A percentile compares a stretch with the other conserved stretches of the same genome.
These are phyloP conservation scores for Plantago rigida DNA, from an alignment of 305 asterid genomes.

Conservation along the genomic window DNA sequence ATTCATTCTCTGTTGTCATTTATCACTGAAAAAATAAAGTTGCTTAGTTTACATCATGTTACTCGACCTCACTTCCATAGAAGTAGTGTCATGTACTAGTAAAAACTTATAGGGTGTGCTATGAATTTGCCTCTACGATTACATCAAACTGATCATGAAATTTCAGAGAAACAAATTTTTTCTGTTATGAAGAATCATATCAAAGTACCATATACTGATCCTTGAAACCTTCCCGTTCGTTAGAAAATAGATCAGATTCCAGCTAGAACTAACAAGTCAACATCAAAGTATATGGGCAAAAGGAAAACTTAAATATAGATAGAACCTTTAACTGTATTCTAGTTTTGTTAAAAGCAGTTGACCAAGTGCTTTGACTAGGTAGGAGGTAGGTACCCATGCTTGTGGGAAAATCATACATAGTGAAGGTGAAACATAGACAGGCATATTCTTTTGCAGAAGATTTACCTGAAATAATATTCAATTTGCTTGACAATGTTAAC, in stretches of 20 bases:
- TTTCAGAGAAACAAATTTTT: neutral
- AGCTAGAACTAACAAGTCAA: too few species aligned
- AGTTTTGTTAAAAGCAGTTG: neutral
- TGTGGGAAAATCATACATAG: neutral
- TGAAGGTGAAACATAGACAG: neutral
- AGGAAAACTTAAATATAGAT: too few species aligned
- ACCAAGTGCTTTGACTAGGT: too few species aligned
- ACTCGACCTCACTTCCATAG: neutral
- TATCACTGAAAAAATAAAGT: neutral
- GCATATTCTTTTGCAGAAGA: neutral
- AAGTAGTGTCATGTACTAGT: neutral
- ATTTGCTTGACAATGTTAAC: conserved; percentile 65
- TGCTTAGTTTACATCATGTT: neutral
- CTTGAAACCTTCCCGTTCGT: too few species aligned
- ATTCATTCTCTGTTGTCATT: conserved; percentile 14
- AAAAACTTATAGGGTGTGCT: neutral
- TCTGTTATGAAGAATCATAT: too few species aligned
- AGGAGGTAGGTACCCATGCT: too few species aligned
- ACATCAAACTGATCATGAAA: neutral
- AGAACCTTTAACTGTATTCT: too few species aligned
- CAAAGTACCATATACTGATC: too few species aligned
- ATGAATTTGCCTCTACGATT: neutral
- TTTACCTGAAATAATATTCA: conserved; percentile 92
- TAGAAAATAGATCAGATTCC: too few species aligned
- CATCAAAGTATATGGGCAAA: too few species aligned